These are phyloP conservation scores for Pythium pectinolyticum DNA, from an alignment of 352 stramenopile species.

Conservation along the genomic window DNA sequence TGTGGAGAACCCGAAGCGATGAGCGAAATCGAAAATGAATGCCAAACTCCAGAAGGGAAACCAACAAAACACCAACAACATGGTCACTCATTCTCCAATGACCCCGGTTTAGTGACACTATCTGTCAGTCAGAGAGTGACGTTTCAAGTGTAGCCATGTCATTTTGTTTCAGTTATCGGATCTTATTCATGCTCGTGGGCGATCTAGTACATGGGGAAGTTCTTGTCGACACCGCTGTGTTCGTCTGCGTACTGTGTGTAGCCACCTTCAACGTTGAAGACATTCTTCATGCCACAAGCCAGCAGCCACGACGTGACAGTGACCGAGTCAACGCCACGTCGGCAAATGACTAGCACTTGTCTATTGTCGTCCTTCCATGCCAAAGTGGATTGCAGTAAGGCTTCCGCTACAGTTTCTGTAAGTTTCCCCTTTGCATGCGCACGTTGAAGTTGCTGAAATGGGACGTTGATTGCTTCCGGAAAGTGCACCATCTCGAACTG, in stretches of 20 bases:
- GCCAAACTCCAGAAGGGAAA: not conserved
- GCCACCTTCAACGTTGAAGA: constrained; percentile 69
- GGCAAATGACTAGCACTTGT: constrained; percentile 64
- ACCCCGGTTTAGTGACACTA: constrained; percentile 1
- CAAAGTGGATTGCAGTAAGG: not conserved
- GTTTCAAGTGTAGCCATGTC: constrained; percentile 16
- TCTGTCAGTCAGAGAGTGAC: not conserved
- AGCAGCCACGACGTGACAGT: constrained; percentile 61
- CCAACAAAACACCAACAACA: constrained; percentile 1
- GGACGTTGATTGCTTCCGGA: constrained; percentile 62
- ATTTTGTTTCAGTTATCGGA: not conserved
- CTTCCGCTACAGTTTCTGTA: constrained; percentile 1
- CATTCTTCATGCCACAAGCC: constrained; percentile 36
- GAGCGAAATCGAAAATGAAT: not conserved
- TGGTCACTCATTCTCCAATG: not conserved
- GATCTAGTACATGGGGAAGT: constrained; percentile 75
- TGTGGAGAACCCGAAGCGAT: too few relatives aligned
- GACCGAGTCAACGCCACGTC: constrained; percentile 75
- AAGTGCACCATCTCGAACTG: constrained; percentile 85
- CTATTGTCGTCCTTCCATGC: not conserved
- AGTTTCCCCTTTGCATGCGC: constrained; percentile 2
- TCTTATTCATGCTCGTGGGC: not conserved
- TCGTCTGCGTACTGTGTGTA: constrained; percentile 62
- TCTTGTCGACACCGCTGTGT: constrained; percentile 32
- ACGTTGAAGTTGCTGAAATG: constrained; percentile 39